Percentiles rank a stretch among this genome's conserved stretches.
Conservation (phyloP, 1,284 basidiomycete genomes). For the Leucoagaricus sp. region DNA sequence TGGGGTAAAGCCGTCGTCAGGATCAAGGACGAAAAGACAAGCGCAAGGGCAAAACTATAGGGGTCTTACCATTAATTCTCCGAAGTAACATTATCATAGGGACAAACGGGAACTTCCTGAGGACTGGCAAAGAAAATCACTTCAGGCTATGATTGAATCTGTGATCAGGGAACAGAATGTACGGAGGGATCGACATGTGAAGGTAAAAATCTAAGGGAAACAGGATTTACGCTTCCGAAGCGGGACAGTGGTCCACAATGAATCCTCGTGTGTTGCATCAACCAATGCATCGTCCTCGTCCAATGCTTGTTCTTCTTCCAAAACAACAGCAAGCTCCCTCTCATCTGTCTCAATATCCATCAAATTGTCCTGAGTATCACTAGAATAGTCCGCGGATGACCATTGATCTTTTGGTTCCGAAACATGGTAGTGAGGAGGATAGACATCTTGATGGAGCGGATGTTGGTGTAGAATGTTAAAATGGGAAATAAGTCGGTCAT, state of each 20-base stretch:
- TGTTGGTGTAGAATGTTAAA: slow-evolving; percentile 3
- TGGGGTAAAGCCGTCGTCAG: slow-evolving; percentile 90
- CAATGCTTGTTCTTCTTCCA: slow-evolving; percentile 48
- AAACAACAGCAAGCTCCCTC: slow-evolving; percentile 41
- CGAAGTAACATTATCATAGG: background rate
- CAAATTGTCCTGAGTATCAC: slow-evolving; percentile 22
- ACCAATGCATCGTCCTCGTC: slow-evolving; percentile 40
- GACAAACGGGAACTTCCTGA: too few relatives aligned
- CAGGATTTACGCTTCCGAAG: background rate
- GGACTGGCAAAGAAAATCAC: too few relatives aligned
- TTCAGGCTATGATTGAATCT: too few relatives aligned
- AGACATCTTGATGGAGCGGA: slow-evolving; percentile 12
- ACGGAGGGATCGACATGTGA: too few relatives aligned
- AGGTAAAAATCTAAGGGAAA: too few relatives aligned
- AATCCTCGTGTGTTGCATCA: slow-evolving; percentile 28
- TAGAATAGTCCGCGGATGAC: background rate
- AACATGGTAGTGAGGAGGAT: slow-evolving; percentile 3
- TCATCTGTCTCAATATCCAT: slow-evolving; percentile 44
- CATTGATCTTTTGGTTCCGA: background rate
- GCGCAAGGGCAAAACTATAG: slow-evolving; percentile 16
- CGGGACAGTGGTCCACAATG: slow-evolving; percentile 26
- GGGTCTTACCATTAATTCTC: background rate
- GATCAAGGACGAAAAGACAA: slow-evolving; percentile 41
- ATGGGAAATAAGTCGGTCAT: background rate
- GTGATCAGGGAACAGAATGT: too few relatives aligned